phyloP scores from a whole-genome alignment of 495 filamentous ascomycete species.

The Lophiostoma macrostomum region DNA sequence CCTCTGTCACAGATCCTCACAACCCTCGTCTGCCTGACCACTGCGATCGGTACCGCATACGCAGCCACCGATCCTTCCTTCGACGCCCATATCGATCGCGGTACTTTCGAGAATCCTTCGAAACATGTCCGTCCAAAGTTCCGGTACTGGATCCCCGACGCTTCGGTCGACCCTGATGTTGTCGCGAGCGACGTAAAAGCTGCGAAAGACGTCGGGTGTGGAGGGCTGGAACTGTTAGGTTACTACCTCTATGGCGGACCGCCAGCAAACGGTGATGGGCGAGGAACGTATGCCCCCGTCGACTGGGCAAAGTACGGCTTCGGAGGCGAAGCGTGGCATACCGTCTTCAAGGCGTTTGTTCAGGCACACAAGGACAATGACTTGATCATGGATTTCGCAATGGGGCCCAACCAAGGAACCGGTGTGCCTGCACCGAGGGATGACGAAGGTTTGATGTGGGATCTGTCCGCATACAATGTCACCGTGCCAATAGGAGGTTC shows the following conservation, averaged over 20 bases:
- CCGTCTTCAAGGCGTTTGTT: slow-evolving; percentile 11
- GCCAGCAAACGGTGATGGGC: slow-evolving; percentile 6
- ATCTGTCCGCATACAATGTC: slow-evolving; percentile 19
- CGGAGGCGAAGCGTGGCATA: slow-evolving; percentile 17
- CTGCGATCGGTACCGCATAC: background rate
- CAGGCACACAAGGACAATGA: slow-evolving; percentile 19
- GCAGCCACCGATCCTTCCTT: slow-evolving; percentile 6
- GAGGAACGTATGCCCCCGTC: slow-evolving; percentile 13
- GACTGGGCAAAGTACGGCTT: slow-evolving; percentile 27
- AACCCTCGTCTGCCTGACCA: too few relatives aligned
- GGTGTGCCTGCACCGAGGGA: slow-evolving; percentile 29
- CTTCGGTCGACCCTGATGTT: slow-evolving; percentile 29
- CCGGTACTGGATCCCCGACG: slow-evolving; percentile 45
- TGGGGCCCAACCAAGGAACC: slow-evolving; percentile 35
- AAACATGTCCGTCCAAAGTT: slow-evolving; percentile 38
- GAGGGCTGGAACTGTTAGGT: slow-evolving; percentile 37
- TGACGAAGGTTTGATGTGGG: slow-evolving; percentile 24
- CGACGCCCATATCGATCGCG: slow-evolving; percentile 8
- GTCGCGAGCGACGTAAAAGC: slow-evolving; percentile 26
- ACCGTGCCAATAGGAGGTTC: slow-evolving; percentile 14
- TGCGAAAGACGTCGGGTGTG: slow-evolving; percentile 19
- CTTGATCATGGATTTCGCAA: slow-evolving; percentile 31
- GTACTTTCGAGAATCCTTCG: slow-evolving; percentile 35
- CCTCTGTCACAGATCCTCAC: too few relatives aligned
- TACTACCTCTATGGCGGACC: slow-evolving; percentile 39